Percentiles rank a stretch among this genome's conserved stretches.
Evolutionary conservation across 2,329 filamentous ascomycete genomes (phyloP).

Genomic region (Chaetothyriales sp.): DNA sequence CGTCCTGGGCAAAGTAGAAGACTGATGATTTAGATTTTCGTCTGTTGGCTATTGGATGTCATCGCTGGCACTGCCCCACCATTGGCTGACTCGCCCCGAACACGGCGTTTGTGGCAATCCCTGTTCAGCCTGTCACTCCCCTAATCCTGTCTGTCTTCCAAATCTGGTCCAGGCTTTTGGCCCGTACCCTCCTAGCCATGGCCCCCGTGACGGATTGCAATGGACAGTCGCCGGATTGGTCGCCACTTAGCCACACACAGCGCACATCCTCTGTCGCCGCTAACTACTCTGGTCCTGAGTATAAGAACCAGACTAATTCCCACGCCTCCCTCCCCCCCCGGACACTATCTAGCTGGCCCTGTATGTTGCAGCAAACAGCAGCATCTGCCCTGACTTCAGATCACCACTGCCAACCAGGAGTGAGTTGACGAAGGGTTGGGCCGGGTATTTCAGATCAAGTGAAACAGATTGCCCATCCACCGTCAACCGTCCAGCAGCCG

Average conservation of each 20-base stretch:
- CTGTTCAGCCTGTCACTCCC: not conserved
- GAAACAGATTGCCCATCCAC: not conserved
- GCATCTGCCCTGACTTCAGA: not conserved
- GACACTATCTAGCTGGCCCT: not conserved
- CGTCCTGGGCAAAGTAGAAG: not conserved
- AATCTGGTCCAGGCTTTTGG: not conserved
- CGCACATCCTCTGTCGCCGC: not conserved
- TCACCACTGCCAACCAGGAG: not conserved
- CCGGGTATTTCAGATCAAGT: not conserved
- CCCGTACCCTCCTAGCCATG: not conserved
- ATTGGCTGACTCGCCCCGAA: not conserved
- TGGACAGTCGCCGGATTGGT: not conserved
- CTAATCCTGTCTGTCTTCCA: not conserved
- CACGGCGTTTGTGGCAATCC: not conserved
- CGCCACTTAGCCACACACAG: not conserved
- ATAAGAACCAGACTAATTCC: not conserved
- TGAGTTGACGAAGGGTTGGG: not conserved
- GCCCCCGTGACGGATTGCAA: not conserved
- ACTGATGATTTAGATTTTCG: not conserved
- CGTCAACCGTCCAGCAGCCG: not conserved
- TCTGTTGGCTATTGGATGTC: not conserved
- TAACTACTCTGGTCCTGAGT: not conserved
- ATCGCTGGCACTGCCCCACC: not conserved
- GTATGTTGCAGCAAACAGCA: not conserved
- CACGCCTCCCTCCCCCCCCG: too few relatives aligned